Percentiles rank a stretch among this genome's conserved stretches.
phyloP scores from a whole-genome alignment of 2,329 filamentous ascomycete genomes.

The Microdochium trichocladiopsis region DNA sequence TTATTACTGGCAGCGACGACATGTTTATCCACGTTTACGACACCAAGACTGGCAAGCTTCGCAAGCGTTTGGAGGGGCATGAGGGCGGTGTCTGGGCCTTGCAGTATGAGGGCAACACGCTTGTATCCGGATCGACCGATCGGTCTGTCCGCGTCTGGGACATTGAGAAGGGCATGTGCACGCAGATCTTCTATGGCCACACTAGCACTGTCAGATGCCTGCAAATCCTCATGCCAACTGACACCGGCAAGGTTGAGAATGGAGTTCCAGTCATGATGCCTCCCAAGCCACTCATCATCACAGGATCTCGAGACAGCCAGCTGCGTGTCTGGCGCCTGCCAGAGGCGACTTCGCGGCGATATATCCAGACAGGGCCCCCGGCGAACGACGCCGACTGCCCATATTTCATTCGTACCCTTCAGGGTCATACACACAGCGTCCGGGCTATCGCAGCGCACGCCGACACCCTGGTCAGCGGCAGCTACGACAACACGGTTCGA shows the following conservation, averaged over 20 bases:
- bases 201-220: conserved; percentile 95
- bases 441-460: conserved; percentile 92
- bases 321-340: conserved; percentile 92
- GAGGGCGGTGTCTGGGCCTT: conserved; percentile 97
- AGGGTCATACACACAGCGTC: conserved; percentile 87
- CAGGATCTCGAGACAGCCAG: conserved; percentile 90
- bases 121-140: conserved; percentile 95
- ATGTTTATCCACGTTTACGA: conserved; percentile 98
- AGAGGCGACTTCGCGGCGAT: conserved; percentile 66
- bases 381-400: conserved; percentile 76
- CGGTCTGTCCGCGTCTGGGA: conserved; percentile 99
- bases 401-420: conserved; percentile 84
- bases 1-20: conserved; percentile 94
- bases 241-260: conserved; percentile 64
- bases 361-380: conserved; percentile 73
- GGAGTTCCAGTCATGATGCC: conserved; percentile 83
- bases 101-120: conserved; percentile 89
- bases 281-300: conserved; percentile 92
- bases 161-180: conserved; percentile 85
- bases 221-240: conserved; percentile 84
- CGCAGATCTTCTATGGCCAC: conserved; percentile 94
- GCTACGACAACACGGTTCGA: conserved; percentile 89
- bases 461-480: conserved; percentile 94
- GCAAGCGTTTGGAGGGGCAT: conserved; percentile 81
- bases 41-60: conserved; percentile 83